A percentile compares a stretch with the other conserved stretches of the same genome.
Conservation (phyloP, 2,329 filamentous ascomycete genomes). For the Penicillium glabrum region DNA sequence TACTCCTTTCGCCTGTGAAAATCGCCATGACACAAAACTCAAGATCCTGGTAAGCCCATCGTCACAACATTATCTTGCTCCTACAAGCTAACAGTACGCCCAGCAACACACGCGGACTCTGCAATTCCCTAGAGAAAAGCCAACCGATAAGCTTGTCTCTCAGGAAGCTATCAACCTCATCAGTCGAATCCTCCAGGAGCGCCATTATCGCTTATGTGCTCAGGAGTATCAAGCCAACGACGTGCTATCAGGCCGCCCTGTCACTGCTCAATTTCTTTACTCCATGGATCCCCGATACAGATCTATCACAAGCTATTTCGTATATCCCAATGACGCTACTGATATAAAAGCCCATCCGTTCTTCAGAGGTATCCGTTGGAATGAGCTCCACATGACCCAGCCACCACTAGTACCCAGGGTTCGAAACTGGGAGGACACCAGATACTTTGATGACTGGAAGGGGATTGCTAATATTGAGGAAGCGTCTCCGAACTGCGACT, state of each 20-base stretch:
- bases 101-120: slow-evolving; percentile 71
- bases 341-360: slow-evolving; percentile 89
- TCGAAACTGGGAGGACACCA: slow-evolving; percentile 68
- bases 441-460: slow-evolving; percentile 80
- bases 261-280: slow-evolving; percentile 31
- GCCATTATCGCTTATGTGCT: slow-evolving; percentile 73
- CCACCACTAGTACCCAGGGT: slow-evolving; percentile 83
- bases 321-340: slow-evolving; percentile 79
- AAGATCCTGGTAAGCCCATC: slow-evolving; percentile 69
- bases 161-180: slow-evolving; percentile 76
- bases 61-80: background rate
- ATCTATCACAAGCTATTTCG: slow-evolving; percentile 58
- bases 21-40: slow-evolving; percentile 78
- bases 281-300: slow-evolving; percentile 33
- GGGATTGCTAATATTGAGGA: slow-evolving; percentile 62
- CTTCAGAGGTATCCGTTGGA: slow-evolving; percentile 79
- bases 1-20: slow-evolving; percentile 83
- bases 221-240: slow-evolving; percentile 72
- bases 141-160: slow-evolving; percentile 60
- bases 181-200: slow-evolving; percentile 68
- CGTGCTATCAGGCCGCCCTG: slow-evolving; percentile 31
- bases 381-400: slow-evolving; percentile 64
- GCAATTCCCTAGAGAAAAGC: slow-evolving; percentile 62
- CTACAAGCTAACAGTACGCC: slow-evolving; percentile 17
- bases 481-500: slow-evolving; percentile 9